These are phyloP conservation scores for Bullera alba DNA, from an alignment of 768 basidiomycete genomes.

Conservation along the genomic window DNA sequence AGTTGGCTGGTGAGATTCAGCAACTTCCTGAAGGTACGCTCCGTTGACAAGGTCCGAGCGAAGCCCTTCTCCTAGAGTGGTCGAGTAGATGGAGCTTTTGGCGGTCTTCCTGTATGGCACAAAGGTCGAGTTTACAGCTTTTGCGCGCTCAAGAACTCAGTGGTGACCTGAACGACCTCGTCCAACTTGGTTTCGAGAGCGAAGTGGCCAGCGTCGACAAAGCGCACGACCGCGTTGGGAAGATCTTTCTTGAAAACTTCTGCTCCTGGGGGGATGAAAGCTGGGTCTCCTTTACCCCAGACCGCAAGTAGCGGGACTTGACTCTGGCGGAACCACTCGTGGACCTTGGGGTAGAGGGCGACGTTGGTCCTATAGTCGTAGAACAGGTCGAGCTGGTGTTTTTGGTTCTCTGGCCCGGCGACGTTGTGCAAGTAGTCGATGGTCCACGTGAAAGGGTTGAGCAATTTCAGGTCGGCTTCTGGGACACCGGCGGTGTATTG, in stretches of 20 bases:
- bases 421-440: constrained; percentile 50
- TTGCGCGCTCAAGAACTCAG: constrained; percentile 44
- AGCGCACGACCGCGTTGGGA: constrained; percentile 46
- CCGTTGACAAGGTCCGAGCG: no score
- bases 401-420: constrained; percentile 34
- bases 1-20: no score
- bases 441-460: constrained; percentile 46
- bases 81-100: no score
- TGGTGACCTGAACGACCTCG: constrained; percentile 44
- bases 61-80: no score
- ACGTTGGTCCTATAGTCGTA: constrained; percentile 50
- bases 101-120: no score
- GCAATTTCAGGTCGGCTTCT: constrained; percentile 33
- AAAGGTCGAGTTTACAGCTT: no score
- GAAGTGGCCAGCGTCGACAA: constrained; percentile 53
- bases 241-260: constrained; percentile 50
- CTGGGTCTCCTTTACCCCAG: constrained; percentile 52
- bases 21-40: no score
- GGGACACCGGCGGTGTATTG: constrained; percentile 42
- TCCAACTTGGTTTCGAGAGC: constrained; percentile 49
- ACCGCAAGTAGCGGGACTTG: constrained; percentile 50
- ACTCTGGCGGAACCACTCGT: constrained; percentile 48
- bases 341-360: constrained; percentile 50
- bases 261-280: constrained; percentile 51
- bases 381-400: constrained; percentile 51